Evolutionary conservation across 345 rosid genomes (phyloP).

Genomic region (Euclidium syriacum): DNA sequence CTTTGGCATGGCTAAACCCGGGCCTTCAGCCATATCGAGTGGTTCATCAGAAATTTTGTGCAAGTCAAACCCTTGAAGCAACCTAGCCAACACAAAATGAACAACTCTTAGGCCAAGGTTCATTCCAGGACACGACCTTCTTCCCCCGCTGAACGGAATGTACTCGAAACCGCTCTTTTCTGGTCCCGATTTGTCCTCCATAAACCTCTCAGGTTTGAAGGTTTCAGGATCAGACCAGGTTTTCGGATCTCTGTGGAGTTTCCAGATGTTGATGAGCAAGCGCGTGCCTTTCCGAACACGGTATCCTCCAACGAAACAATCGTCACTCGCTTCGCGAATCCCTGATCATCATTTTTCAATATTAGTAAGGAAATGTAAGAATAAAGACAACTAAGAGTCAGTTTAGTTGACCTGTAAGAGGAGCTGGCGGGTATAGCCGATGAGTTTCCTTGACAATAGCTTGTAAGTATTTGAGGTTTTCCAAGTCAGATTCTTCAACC

Average conservation of each 20-base stretch:
- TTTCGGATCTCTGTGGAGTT: conserved; percentile 52
- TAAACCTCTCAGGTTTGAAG: conserved; percentile 50
- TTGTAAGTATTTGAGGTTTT: conserved; percentile 40
- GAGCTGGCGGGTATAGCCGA: conserved; percentile 49
- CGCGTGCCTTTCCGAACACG: conserved; percentile 45
- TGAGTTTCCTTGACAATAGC: conserved; percentile 60
- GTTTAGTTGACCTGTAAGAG: conserved; percentile 33
- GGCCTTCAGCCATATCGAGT: conserved; percentile 47
- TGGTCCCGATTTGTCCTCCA: conserved; percentile 23
- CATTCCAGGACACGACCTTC: conserved; percentile 57
- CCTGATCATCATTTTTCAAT: conserved; percentile 17
- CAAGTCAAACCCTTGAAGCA: conserved; percentile 48
- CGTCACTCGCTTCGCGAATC: conserved; percentile 43
- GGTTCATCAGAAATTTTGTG: background rate
- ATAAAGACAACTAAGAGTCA: background rate
- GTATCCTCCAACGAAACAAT: conserved; percentile 40
- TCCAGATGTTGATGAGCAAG: conserved; percentile 49
- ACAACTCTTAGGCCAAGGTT: conserved; percentile 38
- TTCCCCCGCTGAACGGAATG: conserved; percentile 46
- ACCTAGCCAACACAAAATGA: conserved; percentile 39
- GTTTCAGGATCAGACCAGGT: conserved; percentile 35
- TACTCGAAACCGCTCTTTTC: conserved; percentile 24
- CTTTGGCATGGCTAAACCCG: conserved; percentile 44
- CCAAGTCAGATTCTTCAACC: conserved; percentile 53
- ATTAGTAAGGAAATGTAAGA: background rate